Conservation (phyloP, 1,139 yeast genomes). For the Blastobotrys arbuscula region DNA sequence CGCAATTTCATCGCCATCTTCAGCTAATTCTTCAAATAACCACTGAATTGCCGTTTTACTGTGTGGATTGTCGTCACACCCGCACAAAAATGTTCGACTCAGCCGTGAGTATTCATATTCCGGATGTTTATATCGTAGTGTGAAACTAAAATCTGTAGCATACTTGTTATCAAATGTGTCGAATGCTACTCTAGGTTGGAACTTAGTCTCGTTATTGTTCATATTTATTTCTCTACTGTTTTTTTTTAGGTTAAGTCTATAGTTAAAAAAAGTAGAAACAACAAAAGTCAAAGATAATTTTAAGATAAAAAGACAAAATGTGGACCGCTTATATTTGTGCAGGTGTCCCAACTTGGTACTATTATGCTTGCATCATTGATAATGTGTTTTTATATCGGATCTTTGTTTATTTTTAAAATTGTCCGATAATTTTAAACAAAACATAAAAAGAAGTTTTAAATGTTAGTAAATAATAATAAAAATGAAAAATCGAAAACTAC, state of each 20-base stretch:
- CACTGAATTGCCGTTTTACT: conserved; percentile 58
- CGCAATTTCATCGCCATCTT: conserved; percentile 60
- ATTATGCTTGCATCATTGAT: too few species aligned
- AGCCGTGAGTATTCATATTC: conserved; percentile 50
- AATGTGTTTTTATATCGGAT: too few species aligned
- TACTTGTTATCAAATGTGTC: conserved; percentile 46
- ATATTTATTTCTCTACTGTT: background rate
- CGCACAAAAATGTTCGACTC: conserved; percentile 58
- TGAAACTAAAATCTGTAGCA: conserved; percentile 40
- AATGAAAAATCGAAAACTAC: too few species aligned
- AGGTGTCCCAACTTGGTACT: too few species aligned
- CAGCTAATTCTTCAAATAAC: conserved; percentile 58
- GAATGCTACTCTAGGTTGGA: conserved; percentile 43
- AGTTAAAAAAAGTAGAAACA: background rate
- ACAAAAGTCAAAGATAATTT: background rate
- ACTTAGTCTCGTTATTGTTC: too few species aligned
- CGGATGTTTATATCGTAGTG: conserved; percentile 52
- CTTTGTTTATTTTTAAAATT: too few species aligned
- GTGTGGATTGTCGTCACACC: conserved; percentile 53
- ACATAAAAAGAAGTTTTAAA: too few species aligned
- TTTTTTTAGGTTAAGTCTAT: background rate
- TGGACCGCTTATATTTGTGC: too few species aligned
- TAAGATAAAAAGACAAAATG: background rate
- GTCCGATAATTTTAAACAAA: too few species aligned
- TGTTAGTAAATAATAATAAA: background rate